Evolutionary conservation across 1,284 basidiomycete species (phyloP).

Genomic region (Boletellus deceptivus): DNA sequence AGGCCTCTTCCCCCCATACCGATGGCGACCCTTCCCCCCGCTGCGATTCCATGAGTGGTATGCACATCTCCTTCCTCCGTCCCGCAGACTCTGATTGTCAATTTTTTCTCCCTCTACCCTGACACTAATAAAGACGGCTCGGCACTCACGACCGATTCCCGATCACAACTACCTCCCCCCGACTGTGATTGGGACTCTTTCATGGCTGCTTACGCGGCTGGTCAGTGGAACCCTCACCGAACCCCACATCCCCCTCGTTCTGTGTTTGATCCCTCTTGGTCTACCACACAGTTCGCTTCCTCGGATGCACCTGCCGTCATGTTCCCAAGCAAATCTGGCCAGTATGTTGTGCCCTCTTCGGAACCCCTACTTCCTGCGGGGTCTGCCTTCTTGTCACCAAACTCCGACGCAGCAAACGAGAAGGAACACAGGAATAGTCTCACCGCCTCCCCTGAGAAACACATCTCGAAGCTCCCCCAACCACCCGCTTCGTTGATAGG

Average conservation of each 20-base stretch:
- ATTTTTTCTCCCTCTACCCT: slow-evolving; percentile 25
- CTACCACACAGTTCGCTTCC: slow-evolving; percentile 7
- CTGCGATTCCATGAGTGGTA: slow-evolving; percentile 26
- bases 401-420: slow-evolving; percentile 14
- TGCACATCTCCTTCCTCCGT: background rate
- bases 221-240: slow-evolving; percentile 78
- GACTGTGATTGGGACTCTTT: slow-evolving; percentile 77
- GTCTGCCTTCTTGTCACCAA: slow-evolving; percentile 9
- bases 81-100: slow-evolving; percentile 8
- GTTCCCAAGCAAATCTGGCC: slow-evolving; percentile 10
- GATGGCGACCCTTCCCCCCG: slow-evolving; percentile 12
- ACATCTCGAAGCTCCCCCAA: slow-evolving; percentile 28
- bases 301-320: slow-evolving; percentile 9
- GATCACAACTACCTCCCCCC: slow-evolving; percentile 26
- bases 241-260: slow-evolving; percentile 65
- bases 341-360: slow-evolving; percentile 3
- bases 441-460: slow-evolving; percentile 30
- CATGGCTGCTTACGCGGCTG: slow-evolving; percentile 70
- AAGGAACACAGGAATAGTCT: slow-evolving; percentile 25
- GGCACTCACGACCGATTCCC: slow-evolving; percentile 8
- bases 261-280: slow-evolving; percentile 27
- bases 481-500: slow-evolving; percentile 28
- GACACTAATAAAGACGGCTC: slow-evolving; percentile 15
- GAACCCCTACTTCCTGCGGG: slow-evolving; percentile 15
- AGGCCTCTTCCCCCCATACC: slow-evolving; percentile 9